phyloP scores from a whole-genome alignment of 768 basidiomycete species.

The Pleurotus djamor region DNA sequence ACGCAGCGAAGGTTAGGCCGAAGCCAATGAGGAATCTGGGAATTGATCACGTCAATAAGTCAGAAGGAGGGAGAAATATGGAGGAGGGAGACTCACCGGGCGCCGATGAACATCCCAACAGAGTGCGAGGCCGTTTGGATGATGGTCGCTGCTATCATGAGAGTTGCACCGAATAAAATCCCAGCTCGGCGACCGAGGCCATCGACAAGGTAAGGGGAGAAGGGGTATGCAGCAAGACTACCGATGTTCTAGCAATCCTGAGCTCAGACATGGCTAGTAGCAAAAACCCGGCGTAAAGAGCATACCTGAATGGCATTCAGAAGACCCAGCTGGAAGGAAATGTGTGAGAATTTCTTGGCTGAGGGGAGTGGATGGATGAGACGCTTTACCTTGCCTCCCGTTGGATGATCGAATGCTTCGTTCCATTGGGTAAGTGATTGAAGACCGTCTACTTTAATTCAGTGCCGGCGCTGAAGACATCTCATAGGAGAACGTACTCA shows the following conservation, averaged over 20 bases:
- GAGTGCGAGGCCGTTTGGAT: slow-evolving; percentile 59
- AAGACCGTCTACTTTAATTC: background rate
- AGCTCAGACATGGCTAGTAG: background rate
- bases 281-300: no score
- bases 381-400: background rate
- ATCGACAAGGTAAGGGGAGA: slow-evolving; percentile 62
- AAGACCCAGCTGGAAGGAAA: background rate
- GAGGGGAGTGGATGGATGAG: background rate
- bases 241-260: slow-evolving; percentile 50
- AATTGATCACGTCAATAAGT: background rate
- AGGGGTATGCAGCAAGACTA: slow-evolving; percentile 54
- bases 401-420: slow-evolving; percentile 4
- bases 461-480: background rate
- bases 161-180: slow-evolving; percentile 55
- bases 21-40: slow-evolving; percentile 59
- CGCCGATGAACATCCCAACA: slow-evolving; percentile 66
- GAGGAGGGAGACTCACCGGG: slow-evolving; percentile 36
- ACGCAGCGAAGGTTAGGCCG: slow-evolving; percentile 63
- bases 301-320: slow-evolving; percentile 3
- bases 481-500: background rate
- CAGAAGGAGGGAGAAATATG: background rate
- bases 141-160: slow-evolving; percentile 58
- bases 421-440: slow-evolving; percentile 8
- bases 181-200: slow-evolving; percentile 56
- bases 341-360: background rate